phyloP scores from a whole-genome alignment of 148 eudicot species.

The Silene conica region DNA sequence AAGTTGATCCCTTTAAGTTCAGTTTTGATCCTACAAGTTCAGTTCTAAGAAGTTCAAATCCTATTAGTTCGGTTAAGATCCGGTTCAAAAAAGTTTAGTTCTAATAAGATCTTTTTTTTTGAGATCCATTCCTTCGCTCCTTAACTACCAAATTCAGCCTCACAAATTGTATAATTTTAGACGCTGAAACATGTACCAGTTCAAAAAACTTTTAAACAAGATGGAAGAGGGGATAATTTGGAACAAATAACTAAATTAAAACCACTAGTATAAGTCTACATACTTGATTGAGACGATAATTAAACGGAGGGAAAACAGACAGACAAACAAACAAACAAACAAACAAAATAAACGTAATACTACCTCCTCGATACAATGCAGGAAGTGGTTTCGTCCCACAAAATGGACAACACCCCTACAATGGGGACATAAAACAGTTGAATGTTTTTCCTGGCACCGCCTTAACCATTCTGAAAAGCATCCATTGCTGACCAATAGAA shows the following conservation, averaged over 20 bases:
- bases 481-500: conserved; percentile 64
- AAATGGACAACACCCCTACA: conserved; percentile 86
- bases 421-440: conserved; percentile 83
- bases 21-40: no score
- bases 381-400: conserved; percentile 86
- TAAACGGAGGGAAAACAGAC: background rate
- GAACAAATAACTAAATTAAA: background rate
- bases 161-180: background rate
- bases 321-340: background rate
- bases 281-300: background rate
- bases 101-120: no score
- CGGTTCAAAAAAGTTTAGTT: no score
- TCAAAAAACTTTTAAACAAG: background rate
- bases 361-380: conserved; percentile 86
- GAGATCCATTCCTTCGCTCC: no score
- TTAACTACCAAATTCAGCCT: no score
- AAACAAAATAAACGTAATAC: background rate
- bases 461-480: conserved; percentile 98
- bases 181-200: background rate
- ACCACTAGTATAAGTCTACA: background rate
- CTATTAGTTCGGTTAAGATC: no score
- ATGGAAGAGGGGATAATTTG: background rate
- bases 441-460: conserved; percentile 66
- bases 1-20: no score
- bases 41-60: no score